Evolutionary conservation across 257 asterid genomes (phyloP).

Genomic region (Solanum virginianum): DNA sequence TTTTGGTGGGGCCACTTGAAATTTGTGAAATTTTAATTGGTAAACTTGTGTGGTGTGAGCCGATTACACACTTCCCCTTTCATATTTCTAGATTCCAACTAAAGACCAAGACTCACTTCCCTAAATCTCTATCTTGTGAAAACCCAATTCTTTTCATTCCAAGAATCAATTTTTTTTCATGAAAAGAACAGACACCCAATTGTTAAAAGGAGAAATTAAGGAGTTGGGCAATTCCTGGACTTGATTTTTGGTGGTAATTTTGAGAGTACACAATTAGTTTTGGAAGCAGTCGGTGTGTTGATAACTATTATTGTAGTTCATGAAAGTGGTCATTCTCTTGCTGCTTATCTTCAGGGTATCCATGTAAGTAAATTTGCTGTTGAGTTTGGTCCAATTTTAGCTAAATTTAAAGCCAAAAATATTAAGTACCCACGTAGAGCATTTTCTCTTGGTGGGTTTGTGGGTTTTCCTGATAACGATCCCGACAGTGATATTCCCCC

Average conservation of each 20-base stretch:
- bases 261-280: slow-evolving; percentile 63
- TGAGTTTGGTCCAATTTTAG: slow-evolving; percentile 99
- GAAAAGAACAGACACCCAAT: too few species aligned
- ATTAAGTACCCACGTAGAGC: slow-evolving; percentile 92
- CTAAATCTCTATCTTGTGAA: too few species aligned
- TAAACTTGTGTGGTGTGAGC: too few species aligned
- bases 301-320: slow-evolving; percentile 82
- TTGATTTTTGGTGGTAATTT: slow-evolving; percentile 47
- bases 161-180: too few species aligned
- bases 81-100: too few species aligned
- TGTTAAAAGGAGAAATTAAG: slow-evolving; percentile 12
- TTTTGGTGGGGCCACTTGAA: too few species aligned
- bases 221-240: slow-evolving; percentile 45
- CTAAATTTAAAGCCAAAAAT: slow-evolving; percentile 58
- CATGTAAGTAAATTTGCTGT: slow-evolving; percentile 96
- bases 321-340: slow-evolving; percentile 91
- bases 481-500: too few species aligned
- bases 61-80: too few species aligned
- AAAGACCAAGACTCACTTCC: too few species aligned
- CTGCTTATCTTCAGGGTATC: slow-evolving; percentile 89
- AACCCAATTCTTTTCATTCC: too few species aligned
- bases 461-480: slow-evolving; percentile 96
- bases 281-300: slow-evolving; percentile 71
- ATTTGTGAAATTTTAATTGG: too few species aligned
- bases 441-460: slow-evolving; percentile 95